Evolutionary conservation across 75 land plant species (phyloP), one percentile per base, ranked within the genome.

Genomic region (Gnetum montanum): DNA sequence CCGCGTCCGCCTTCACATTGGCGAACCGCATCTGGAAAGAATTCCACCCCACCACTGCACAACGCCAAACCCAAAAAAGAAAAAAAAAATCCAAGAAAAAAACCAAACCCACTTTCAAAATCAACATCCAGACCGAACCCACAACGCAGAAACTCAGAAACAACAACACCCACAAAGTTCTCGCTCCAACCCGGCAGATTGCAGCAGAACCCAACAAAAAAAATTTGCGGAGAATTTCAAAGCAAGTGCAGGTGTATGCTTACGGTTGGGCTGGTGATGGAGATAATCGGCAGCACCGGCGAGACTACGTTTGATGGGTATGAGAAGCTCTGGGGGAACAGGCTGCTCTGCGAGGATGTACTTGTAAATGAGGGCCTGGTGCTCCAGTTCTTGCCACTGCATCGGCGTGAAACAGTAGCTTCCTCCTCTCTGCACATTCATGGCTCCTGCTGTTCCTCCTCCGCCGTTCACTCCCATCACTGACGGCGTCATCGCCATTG

Each of bases 1-100:
- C 91, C 13, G 78, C 77, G 46, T 86, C 88, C n/a, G 70, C 22
- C 34, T 60, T 68, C n/a, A n/a, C n/a, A 58, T 31, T 71, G 8
- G 69, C 45, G 34, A 75, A 67, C 12, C 83, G 62, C 31, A 79
- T 20, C 37, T 70, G 63, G 49, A 73, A 70, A 4, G 72, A 54
- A 46, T 69, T 25, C 71, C 76, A 63, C 18, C 16, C 3, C 8
- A 51, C 61, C 38, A 66, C 81, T 71, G 67, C 65, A 57, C 19
- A 19, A 29, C 11, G 58, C 11, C 34, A 11, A 43, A 7, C 16
- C 34, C 30, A 3, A n/a, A n/a, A n/a, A n/a, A n/a, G n/a, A n/a
- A n/a, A n/a, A n/a, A n/a, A n/a, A n/a, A n/a, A n/a, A n/a, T n/a
- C n/a, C n/a, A n/a, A n/a, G n/a, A n/a, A n/a, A n/a, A n/a, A n/a